A percentile compares a stretch with the other conserved stretches of the same genome.
phyloP scores from a whole-genome alignment of 208 protist species.

The Porcisia hertigi region DNA sequence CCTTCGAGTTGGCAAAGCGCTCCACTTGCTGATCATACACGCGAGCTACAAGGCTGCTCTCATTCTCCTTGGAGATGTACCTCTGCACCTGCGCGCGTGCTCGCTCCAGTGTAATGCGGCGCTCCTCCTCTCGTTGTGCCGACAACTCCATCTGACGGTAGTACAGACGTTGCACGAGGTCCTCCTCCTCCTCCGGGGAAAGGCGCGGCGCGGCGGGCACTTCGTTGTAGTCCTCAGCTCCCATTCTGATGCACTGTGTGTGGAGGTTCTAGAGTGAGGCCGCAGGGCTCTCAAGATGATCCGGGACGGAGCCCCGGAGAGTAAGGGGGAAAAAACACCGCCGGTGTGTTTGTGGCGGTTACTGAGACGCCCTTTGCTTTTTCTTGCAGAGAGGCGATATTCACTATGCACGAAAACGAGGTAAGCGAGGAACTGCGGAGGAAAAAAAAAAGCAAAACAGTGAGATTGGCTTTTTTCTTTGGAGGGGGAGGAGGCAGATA shows the following conservation, averaged over 20 bases:
- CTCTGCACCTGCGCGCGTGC: slow-evolving; percentile 28
- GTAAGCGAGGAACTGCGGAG: too few species aligned
- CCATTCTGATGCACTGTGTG: slow-evolving; percentile 11
- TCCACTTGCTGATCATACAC: slow-evolving; percentile 85
- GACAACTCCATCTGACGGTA: slow-evolving; percentile 75
- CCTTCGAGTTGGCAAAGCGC: slow-evolving; percentile 55
- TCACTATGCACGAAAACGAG: too few species aligned
- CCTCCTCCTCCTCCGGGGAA: slow-evolving; percentile 51
- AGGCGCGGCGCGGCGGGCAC: slow-evolving; percentile 31
- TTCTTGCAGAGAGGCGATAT: neutral
- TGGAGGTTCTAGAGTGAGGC: neutral
- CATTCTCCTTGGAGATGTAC: slow-evolving; percentile 56
- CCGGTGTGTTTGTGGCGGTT: neutral
- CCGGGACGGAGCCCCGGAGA: neutral
- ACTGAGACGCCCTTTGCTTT: neutral
- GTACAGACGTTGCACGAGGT: slow-evolving; percentile 80
- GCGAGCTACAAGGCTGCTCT: slow-evolving; percentile 60
- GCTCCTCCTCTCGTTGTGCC: slow-evolving; percentile 66
- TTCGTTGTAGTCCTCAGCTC: slow-evolving; percentile 26
- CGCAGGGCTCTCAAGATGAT: neutral
- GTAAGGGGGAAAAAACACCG: neutral
- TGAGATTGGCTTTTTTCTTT: too few species aligned
- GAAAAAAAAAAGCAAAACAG: too few species aligned
- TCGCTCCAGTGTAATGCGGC: slow-evolving; percentile 47
- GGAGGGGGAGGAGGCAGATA: neutral